A percentile compares a stretch with the other conserved stretches of the same genome.
These are phyloP conservation scores for Phytophthora syringae DNA, from an alignment of 352 stramenopile species.

Conservation along the genomic window DNA sequence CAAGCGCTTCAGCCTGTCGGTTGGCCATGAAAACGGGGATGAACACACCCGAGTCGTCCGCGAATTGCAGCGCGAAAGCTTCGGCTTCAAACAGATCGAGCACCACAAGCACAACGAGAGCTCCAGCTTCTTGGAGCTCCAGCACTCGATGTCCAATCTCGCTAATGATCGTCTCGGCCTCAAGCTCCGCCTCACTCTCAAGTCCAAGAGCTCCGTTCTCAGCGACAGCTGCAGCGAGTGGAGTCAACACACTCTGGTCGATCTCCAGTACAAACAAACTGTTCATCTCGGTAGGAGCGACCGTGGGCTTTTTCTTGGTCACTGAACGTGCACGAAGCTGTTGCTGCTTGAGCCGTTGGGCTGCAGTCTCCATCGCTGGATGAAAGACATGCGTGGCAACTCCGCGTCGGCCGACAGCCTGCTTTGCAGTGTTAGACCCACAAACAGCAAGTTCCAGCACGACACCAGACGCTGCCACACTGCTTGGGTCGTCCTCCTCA, in stretches of 20 bases:
- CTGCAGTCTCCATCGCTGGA: constrained; percentile 42
- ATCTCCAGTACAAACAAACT: constrained; percentile 56
- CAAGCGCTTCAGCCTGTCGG: constrained; percentile 18
- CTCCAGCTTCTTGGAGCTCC: constrained; percentile 64
- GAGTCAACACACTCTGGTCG: constrained; percentile 34
- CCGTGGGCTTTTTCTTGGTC: constrained; percentile 44
- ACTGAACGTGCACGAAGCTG: constrained; percentile 37
- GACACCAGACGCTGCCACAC: constrained; percentile 9
- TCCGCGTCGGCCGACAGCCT: constrained; percentile 32
- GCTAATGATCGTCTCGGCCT: constrained; percentile 47
- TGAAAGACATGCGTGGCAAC: constrained; percentile 69
- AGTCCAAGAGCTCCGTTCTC: constrained; percentile 16
- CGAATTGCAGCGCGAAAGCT: constrained; percentile 61
- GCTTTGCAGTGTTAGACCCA: constrained; percentile 41
- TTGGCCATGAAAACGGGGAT: constrained; percentile 75
- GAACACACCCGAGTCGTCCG: constrained; percentile 61
- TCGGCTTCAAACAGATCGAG: constrained; percentile 67
- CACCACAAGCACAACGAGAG: constrained; percentile 61
- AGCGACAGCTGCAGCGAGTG: constrained; percentile 14
- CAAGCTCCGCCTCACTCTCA: constrained; percentile 34
- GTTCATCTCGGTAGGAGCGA: constrained; percentile 47
- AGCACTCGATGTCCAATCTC: constrained; percentile 60
- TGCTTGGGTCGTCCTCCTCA: neutral
- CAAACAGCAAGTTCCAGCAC: constrained; percentile 60
- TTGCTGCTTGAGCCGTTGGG: constrained; percentile 46